phyloP scores from a whole-genome alignment of 2,329 filamentous ascomycete species.

The Xylariales sp. region DNA sequence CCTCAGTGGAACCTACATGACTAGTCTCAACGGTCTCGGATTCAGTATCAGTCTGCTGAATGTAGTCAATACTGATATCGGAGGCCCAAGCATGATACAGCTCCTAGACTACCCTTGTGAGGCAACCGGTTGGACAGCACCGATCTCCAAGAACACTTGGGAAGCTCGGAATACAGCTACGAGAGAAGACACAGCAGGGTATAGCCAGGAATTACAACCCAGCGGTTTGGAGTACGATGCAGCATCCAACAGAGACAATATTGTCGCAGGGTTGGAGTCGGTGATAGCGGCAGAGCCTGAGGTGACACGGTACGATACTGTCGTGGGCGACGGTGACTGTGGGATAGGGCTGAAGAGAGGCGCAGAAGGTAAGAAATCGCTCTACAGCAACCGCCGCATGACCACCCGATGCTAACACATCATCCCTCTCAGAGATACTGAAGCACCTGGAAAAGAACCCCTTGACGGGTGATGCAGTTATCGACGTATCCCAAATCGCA shows the following conservation, averaged over 20 bases:
- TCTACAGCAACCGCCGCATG: background rate
- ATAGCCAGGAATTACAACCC: constrained; percentile 28
- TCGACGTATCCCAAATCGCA: constrained; percentile 49
- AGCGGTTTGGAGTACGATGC: constrained; percentile 52
- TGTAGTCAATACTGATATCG: constrained; percentile 53
- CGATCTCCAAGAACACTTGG: constrained; percentile 61
- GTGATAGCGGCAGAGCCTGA: constrained; percentile 66
- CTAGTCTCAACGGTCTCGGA: constrained; percentile 69
- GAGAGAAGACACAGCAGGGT: constrained; percentile 31
- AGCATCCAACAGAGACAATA: constrained; percentile 40
- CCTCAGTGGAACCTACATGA: constrained; percentile 71
- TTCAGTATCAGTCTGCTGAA: constrained; percentile 72
- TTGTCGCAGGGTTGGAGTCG: constrained; percentile 54
- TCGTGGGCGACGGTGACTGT: constrained; percentile 88
- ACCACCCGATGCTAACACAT: no score
- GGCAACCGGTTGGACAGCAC: constrained; percentile 65
- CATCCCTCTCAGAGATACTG: constrained; percentile 46
- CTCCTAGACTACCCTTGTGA: constrained; percentile 67
- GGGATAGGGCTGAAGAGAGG: constrained; percentile 82
- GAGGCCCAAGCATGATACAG: constrained; percentile 60
- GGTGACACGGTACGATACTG: constrained; percentile 70
- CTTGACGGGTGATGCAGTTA: constrained; percentile 46
- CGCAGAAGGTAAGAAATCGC: constrained; percentile 56
- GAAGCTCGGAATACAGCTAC: constrained; percentile 47
- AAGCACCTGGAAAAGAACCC: constrained; percentile 40